Base-by-base conservation (phyloP, 2,329 filamentous ascomycete species). In the Beauveria brongniartii region DNA sequence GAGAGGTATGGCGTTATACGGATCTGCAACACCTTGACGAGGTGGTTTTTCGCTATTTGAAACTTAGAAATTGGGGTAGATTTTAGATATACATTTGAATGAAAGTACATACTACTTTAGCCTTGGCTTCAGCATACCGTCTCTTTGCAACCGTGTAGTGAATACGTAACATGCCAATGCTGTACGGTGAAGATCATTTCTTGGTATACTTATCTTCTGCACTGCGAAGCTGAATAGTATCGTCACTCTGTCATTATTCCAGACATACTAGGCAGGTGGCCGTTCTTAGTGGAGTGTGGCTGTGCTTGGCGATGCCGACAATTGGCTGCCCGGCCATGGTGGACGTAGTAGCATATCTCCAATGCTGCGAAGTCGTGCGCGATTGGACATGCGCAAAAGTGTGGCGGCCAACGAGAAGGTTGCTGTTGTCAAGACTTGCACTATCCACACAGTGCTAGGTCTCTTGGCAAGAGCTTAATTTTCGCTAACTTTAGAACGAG, bases 391-490 rank as follows among this genome's bases (percentile, higher is more conserved):
- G 55, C 18, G 44, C 14, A 20, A 26, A 26, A 6, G 4, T 12
- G 55, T 48, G 43, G 55, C 55, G 55, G 47, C 16, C 30, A 48
- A n/a, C 9, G 30, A 44, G 24, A 46, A 48, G 55, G 44, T 40
- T 56, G 44, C 55, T 48, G 47, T 40, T 40, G 30, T 26, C 16
- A 28, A 48, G 55, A 30, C 43, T 56, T 34, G 2, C 20, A 37
- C 28, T 28, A 10, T 28, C 8, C 14, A 22, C 37, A 26, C 20
- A 28, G 16, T 51, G 9, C 46, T 58, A 14, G 37, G 18, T 43
- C 18, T 34, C 55, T 58, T 58, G 55, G 55, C 55, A 28, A 43
- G 24, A 37, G 55, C 47, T 51, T 58, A 51, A 37, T 18, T 30
- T 10, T 46, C 22, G 18, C 40, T 44, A 55, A 58, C 10, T 40